Evolutionary conservation across 768 basidiomycete species (phyloP).

Genomic region (Boletus fagicola): DNA sequence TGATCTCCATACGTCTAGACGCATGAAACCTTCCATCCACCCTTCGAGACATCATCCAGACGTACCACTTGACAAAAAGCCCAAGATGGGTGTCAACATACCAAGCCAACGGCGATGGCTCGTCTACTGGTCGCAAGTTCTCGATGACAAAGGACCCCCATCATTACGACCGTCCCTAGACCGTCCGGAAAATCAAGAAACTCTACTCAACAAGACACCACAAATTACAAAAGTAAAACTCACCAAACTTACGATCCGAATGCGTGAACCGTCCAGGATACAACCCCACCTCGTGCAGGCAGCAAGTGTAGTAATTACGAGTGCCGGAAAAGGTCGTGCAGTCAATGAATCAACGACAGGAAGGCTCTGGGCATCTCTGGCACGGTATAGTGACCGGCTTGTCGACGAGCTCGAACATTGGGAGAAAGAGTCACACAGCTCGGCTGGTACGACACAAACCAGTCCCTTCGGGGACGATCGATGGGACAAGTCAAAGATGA

Average conservation of each 20-base stretch:
- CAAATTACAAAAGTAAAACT: constrained; percentile 49
- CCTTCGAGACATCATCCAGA: neutral
- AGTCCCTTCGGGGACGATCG: constrained; percentile 49
- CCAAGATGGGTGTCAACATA: constrained; percentile 68
- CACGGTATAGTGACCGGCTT: constrained; percentile 75
- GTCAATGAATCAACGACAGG: constrained; percentile 31
- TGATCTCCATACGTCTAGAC: constrained; percentile 63
- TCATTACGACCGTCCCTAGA: constrained; percentile 42
- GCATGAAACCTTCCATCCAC: constrained; percentile 50
- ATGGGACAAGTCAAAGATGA: constrained; percentile 82
- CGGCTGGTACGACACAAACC: constrained; percentile 31
- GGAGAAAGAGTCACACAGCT: constrained; percentile 54
- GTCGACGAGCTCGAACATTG: constrained; percentile 60
- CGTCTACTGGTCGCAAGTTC: constrained; percentile 71
- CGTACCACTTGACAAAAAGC: constrained; percentile 31
- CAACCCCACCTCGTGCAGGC: constrained; percentile 54
- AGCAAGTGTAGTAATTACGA: constrained; percentile 53
- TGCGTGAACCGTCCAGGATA: constrained; percentile 53
- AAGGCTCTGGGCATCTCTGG: constrained; percentile 68
- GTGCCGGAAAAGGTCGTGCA: constrained; percentile 39
- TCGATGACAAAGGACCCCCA: constrained; percentile 52
- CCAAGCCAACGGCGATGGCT: constrained; percentile 80
- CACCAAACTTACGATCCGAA: constrained; percentile 55
- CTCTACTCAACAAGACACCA: constrained; percentile 7
- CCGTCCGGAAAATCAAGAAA: constrained; percentile 12